These are phyloP conservation scores for Fusarium buharicum DNA, from an alignment of 2,329 filamentous ascomycete species.

Conservation along the genomic window DNA sequence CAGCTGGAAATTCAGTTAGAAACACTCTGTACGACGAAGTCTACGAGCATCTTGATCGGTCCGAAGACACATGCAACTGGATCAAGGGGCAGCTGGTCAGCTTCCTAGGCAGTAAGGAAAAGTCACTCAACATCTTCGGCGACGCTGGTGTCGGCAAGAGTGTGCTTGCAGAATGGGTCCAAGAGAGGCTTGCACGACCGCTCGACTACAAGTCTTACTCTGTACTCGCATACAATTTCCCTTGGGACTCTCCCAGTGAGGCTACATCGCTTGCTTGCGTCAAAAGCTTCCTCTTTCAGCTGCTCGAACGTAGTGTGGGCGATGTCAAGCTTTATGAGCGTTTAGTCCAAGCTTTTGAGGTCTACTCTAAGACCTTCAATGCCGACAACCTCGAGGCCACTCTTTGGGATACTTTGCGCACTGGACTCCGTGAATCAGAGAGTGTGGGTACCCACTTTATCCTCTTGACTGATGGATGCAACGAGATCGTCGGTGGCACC, in stretches of 20 bases:
- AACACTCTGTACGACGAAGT: constrained; percentile 50
- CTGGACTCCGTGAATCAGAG: constrained; percentile 48
- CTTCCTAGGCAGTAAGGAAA: constrained; percentile 50
- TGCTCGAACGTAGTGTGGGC: constrained; percentile 53
- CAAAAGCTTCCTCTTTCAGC: constrained; percentile 52
- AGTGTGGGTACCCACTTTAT: constrained; percentile 44
- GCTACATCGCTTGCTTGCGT: constrained; percentile 49
- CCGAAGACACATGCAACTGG: constrained; percentile 56
- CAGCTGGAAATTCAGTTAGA: constrained; percentile 44
- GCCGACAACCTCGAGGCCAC: constrained; percentile 43
- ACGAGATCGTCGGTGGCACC: constrained; percentile 47
- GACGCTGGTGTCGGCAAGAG: constrained; percentile 52
- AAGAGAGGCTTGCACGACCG: constrained; percentile 53
- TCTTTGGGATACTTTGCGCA: constrained; percentile 51
- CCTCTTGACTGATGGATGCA: constrained; percentile 53
- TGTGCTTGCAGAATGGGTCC: constrained; percentile 54
- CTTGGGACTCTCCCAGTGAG: constrained; percentile 47
- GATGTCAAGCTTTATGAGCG: constrained; percentile 50
- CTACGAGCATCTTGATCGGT: constrained; percentile 51
- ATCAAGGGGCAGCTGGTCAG: constrained; percentile 49
- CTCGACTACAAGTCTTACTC: constrained; percentile 50
- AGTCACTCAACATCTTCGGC: constrained; percentile 51
- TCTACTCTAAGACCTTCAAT: constrained; percentile 38
- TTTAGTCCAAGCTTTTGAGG: constrained; percentile 44
- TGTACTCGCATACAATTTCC: constrained; percentile 52